A percentile compares a stretch with the other conserved stretches of the same genome.
Evolutionary conservation across 345 rosid genomes (phyloP).

Genomic region (Lepidium aucheri): DNA sequence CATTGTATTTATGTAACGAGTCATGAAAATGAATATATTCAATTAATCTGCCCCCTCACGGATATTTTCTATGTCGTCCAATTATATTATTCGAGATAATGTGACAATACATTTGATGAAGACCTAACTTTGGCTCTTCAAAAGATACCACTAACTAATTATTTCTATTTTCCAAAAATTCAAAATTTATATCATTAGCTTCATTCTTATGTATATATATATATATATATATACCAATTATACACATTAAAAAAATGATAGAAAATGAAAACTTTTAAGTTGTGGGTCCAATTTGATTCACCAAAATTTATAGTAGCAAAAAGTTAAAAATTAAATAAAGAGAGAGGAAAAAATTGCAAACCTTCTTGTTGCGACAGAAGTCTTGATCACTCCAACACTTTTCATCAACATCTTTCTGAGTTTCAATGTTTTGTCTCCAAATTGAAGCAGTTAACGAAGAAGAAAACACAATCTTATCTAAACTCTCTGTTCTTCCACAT

Average conservation of each 20-base stretch:
- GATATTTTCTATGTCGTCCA: slow-evolving; percentile 14
- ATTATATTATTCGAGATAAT: slow-evolving; percentile 24
- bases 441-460: slow-evolving; percentile 77
- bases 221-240: neutral
- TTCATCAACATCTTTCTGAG: slow-evolving; percentile 64
- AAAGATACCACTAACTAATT: neutral
- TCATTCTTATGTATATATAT: neutral
- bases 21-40: slow-evolving; percentile 16
- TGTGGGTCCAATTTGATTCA: slow-evolving; percentile 4
- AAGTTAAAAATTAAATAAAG: neutral
- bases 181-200: neutral
- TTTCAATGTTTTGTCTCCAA: slow-evolving; percentile 61
- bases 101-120: slow-evolving; percentile 16
- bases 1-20: slow-evolving; percentile 8
- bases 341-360: slow-evolving; percentile 19
- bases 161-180: neutral
- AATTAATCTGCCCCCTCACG: slow-evolving; percentile 8
- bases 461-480: slow-evolving; percentile 57
- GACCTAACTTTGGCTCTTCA: neutral
- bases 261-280: neutral
- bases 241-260: slow-evolving; percentile 2
- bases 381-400: slow-evolving; percentile 72
- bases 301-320: neutral
- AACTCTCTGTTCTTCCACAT: slow-evolving; percentile 61
- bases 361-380: slow-evolving; percentile 75